Evolutionary conservation across 1,284 basidiomycete genomes (phyloP).

Genomic region (Trichosporon sp.): DNA sequence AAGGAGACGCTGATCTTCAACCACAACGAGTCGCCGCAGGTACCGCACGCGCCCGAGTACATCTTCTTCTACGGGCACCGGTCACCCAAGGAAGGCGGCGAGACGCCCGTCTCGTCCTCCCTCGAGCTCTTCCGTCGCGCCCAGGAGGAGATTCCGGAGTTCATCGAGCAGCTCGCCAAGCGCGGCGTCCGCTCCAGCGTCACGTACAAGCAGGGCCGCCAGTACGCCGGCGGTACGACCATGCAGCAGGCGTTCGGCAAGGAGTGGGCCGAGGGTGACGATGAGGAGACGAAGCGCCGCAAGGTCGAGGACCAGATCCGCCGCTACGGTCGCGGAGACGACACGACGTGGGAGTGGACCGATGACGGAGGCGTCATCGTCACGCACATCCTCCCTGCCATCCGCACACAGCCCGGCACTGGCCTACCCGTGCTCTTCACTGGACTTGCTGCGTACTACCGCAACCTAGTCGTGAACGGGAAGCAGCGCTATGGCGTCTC

Average conservation of each 20-base stretch:
- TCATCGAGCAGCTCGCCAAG: slow-evolving; percentile 26
- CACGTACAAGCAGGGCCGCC: slow-evolving; percentile 22
- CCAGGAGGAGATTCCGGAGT: slow-evolving; percentile 29
- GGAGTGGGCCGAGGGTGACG: slow-evolving; percentile 25
- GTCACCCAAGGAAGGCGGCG: slow-evolving; percentile 25
- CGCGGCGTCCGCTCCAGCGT: slow-evolving; percentile 26
- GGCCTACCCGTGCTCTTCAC: slow-evolving; percentile 26
- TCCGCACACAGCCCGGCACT: slow-evolving; percentile 22
- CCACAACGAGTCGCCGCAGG: slow-evolving; percentile 33
- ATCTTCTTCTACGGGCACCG: slow-evolving; percentile 32
- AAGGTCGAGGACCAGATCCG: slow-evolving; percentile 31
- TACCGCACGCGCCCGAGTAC: slow-evolving; percentile 32
- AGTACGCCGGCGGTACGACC: slow-evolving; percentile 27
- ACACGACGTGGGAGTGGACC: slow-evolving; percentile 31
- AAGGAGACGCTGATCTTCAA: slow-evolving; percentile 26
- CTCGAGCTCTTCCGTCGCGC: slow-evolving; percentile 31
- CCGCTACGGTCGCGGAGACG: slow-evolving; percentile 27
- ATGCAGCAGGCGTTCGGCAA: slow-evolving; percentile 33
- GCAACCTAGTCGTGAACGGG: slow-evolving; percentile 21
- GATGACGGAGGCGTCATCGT: slow-evolving; percentile 29
- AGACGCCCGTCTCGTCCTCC: slow-evolving; percentile 30
- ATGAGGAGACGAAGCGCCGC: slow-evolving; percentile 15
- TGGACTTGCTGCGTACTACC: slow-evolving; percentile 24
- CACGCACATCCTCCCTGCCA: slow-evolving; percentile 26
- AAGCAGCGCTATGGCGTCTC: slow-evolving; percentile 17